Base-by-base conservation (phyloP, 2,329 filamentous ascomycete genomes). In the Monilinia laxa region DNA sequence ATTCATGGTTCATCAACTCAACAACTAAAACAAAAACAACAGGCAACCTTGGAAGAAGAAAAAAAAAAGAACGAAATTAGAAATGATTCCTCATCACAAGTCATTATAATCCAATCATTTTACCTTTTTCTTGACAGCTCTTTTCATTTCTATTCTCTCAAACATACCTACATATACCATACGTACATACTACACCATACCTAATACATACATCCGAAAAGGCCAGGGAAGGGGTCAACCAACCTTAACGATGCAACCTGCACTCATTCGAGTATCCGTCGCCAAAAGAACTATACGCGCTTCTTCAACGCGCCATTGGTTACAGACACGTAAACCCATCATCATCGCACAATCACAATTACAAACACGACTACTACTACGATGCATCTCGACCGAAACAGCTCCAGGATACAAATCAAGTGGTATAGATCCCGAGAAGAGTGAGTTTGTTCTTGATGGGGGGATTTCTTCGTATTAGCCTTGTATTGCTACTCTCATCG, bases 291-390 rank as follows among this genome's bases (percentile, higher is more conserved):
- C 25, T 31, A 42, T 54, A 35, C 64, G 56, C 47, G 47, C 45
- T 53, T 47, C 47, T 20, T 57, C 62, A 35, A 60, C 45, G 45
- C 58, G 65, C 58, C 11, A 52, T 66, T 63, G 65, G 65, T 40
- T 47, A 56, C 38, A 31, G 63, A 28, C 65, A 63, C 25, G 57
- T 52, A n/a, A 53, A 20, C 40, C 65, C 23, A 20, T 28, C 23
- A 20, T 28, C 31, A 23, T 66, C 23, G 10, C 51, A 66, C 65
- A 63, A 51, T 63, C 49, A 63, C 47, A 16, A 54, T 18, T 18
- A 54, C 59, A n/a, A 63, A 55, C 40, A 63, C 65, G 51, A 55
- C 54, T 31, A 62, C 31, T 16, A 54, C 16, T 18, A 63, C 49
- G 47, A 54, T 63, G 20, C 23, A 31, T 60, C 28, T 60, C 57